Conservation (phyloP, 169 alveolate genomes). For the Plasmodium yoelii region DNA sequence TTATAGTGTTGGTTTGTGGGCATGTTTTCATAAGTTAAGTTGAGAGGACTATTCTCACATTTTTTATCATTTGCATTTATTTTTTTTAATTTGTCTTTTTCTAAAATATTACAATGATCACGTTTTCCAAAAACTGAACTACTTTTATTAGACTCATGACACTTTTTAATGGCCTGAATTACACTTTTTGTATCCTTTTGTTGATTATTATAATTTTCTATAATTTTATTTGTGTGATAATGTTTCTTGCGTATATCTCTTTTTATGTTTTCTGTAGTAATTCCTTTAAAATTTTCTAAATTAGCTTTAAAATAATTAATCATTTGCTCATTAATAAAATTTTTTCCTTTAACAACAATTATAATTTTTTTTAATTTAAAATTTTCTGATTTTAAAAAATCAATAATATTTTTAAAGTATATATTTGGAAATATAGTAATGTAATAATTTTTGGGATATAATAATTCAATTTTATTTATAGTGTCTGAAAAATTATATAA, state of each 20-base stretch:
- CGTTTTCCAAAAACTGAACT: neutral
- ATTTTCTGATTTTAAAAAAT: slow-evolving; percentile 77
- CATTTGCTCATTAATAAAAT: slow-evolving; percentile 52
- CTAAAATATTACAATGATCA: neutral
- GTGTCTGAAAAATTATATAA: slow-evolving; percentile 78
- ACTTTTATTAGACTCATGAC: slow-evolving; percentile 17
- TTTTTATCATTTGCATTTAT: neutral
- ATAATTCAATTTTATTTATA: slow-evolving; percentile 75
- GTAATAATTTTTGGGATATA: slow-evolving; percentile 65
- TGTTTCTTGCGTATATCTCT: neutral
- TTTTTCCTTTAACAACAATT: slow-evolving; percentile 56
- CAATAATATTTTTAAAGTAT: slow-evolving; percentile 75
- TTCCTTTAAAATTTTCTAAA: slow-evolving; percentile 46
- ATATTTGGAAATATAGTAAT: slow-evolving; percentile 77
- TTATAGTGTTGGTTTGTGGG: neutral
- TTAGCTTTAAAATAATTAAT: slow-evolving; percentile 26
- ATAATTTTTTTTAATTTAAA: slow-evolving; percentile 75
- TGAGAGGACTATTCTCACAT: neutral
- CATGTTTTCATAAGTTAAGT: neutral
- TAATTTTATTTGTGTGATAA: neutral
- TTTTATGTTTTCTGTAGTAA: slow-evolving; percentile 46
- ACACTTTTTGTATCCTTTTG: slow-evolving; percentile 13
- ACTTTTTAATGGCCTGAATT: slow-evolving; percentile 61
- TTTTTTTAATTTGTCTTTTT: neutral
- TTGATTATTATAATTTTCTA: neutral